A percentile compares a stretch with the other conserved stretches of the same genome.
Evolutionary conservation across 75 land plant genomes (phyloP).

Genomic region (Pseudotsuga menziesii): DNA sequence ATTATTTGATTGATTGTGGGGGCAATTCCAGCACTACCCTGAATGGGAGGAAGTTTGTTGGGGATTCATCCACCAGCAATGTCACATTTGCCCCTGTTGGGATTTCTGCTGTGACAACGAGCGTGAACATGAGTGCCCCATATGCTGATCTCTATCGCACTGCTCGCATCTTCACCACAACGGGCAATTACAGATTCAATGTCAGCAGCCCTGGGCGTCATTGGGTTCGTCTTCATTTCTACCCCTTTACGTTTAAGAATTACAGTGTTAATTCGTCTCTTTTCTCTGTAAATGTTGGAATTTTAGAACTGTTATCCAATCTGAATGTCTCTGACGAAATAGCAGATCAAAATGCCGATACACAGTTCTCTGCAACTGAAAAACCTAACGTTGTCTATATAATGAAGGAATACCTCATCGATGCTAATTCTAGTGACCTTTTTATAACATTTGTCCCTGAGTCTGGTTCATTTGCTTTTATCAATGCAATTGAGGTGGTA

Average conservation of each 20-base stretch:
- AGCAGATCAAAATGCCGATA: background rate
- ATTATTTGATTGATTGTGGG: conserved; percentile 8
- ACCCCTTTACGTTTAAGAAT: conserved; percentile 35
- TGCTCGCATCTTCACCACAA: conserved; percentile 39
- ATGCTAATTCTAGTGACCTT: conserved; percentile 18
- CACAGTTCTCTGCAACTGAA: background rate
- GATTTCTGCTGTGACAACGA: conserved; percentile 6
- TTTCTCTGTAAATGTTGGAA: conserved; percentile 43
- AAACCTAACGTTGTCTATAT: conserved; percentile 1
- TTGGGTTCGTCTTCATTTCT: conserved; percentile 87
- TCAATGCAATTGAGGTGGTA: conserved; percentile 41
- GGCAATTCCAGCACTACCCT: background rate
- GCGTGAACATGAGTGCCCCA: background rate
- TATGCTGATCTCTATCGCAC: conserved; percentile 22
- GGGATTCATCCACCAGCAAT: conserved; percentile 10
- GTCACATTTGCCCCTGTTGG: conserved; percentile 6
- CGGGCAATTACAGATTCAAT: conserved; percentile 52
- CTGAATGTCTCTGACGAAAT: conserved; percentile 18
- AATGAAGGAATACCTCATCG: conserved; percentile 33
- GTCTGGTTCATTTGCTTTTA: conserved; percentile 31
- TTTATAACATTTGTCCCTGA: conserved; percentile 24
- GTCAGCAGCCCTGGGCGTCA: conserved; percentile 61
- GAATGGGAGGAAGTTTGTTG: background rate
- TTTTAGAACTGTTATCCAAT: conserved; percentile 26
- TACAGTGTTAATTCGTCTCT: conserved; percentile 44